phyloP scores from a whole-genome alignment of 148 eudicot species.

The Dianthus caryophyllus region DNA sequence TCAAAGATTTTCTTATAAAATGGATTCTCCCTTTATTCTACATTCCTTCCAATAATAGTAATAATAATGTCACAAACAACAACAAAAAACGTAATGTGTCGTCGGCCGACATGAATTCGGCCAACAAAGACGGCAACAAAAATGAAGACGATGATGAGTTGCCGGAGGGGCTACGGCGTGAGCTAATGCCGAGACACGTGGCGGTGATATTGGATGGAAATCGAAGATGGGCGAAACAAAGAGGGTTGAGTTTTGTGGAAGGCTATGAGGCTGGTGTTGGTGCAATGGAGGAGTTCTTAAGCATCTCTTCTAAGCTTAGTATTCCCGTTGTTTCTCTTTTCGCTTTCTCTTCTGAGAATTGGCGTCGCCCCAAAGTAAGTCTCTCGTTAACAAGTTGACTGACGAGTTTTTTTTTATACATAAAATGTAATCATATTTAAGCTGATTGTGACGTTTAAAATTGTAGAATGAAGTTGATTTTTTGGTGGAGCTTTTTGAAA shows the following conservation, averaged over 20 bases:
- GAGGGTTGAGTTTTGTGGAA: conserved; percentile 8
- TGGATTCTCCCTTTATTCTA: conserved; percentile 3
- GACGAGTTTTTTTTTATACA: too few relatives aligned
- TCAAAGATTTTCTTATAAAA: conserved; percentile 7
- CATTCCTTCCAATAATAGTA: not conserved
- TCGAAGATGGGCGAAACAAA: conserved; percentile 41
- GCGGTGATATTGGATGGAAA: conserved; percentile 46
- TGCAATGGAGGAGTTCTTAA: not conserved
- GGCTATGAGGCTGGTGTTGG: conserved; percentile 14
- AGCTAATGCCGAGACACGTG: conserved; percentile 45
- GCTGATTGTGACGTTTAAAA: not conserved
- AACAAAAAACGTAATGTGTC: not conserved
- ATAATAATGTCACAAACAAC: not conserved
- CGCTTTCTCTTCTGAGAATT: conserved; percentile 24
- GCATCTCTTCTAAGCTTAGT: not conserved
- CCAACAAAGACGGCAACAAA: not conserved
- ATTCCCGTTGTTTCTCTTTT: conserved; percentile 23
- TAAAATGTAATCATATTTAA: too few relatives aligned
- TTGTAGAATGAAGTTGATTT: conserved; percentile 19
- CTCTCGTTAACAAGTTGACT: too few relatives aligned
- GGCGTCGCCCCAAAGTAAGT: conserved; percentile 15
- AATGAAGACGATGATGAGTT: not conserved
- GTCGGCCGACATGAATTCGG: too few relatives aligned
- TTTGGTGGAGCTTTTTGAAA: conserved; percentile 19
- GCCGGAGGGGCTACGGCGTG: conserved; percentile 28